Conservation (phyloP, 345 rosid species). For the Nasturtium officinale region DNA sequence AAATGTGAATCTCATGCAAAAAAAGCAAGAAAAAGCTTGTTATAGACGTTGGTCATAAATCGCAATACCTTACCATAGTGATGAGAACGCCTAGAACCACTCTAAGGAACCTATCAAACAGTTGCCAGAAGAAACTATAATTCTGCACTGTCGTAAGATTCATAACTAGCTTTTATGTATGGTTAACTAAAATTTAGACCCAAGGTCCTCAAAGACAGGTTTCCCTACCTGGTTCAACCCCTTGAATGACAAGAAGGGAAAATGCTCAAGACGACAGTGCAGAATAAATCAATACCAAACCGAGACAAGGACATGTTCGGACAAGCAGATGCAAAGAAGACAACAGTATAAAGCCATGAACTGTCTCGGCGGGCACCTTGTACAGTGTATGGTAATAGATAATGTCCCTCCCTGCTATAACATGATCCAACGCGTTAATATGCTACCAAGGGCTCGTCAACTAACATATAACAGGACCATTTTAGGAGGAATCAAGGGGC, state of each 20-base stretch:
- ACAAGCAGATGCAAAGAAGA: slow-evolving; percentile 46
- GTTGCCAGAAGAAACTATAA: slow-evolving; percentile 18
- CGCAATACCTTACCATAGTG: slow-evolving; percentile 16
- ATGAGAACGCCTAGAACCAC: slow-evolving; percentile 24
- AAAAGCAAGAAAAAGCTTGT: not conserved
- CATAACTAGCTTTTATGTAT: slow-evolving; percentile 19
- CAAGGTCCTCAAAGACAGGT: slow-evolving; percentile 36
- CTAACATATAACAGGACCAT: slow-evolving; percentile 42
- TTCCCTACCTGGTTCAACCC: slow-evolving; percentile 53
- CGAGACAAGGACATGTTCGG: slow-evolving; percentile 56
- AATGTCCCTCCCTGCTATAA: slow-evolving; percentile 62
- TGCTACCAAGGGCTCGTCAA: slow-evolving; percentile 43
- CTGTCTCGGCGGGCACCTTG: slow-evolving; percentile 64
- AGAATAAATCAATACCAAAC: slow-evolving; percentile 48
- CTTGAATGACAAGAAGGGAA: slow-evolving; percentile 47
- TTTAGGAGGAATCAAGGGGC: slow-evolving; percentile 45
- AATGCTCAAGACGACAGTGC: slow-evolving; percentile 42
- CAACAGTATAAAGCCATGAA: slow-evolving; percentile 44
- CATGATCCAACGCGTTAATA: slow-evolving; percentile 58
- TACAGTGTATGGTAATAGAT: slow-evolving; percentile 49
- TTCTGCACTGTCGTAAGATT: slow-evolving; percentile 7
- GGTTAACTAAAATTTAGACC: slow-evolving; percentile 35
- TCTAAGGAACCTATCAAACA: slow-evolving; percentile 26
- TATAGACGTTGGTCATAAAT: not conserved
- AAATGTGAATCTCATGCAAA: not conserved